Evolutionary conservation across 495 filamentous ascomycete genomes (phyloP).

Genomic region (Staphylotrichum tortipilum): DNA sequence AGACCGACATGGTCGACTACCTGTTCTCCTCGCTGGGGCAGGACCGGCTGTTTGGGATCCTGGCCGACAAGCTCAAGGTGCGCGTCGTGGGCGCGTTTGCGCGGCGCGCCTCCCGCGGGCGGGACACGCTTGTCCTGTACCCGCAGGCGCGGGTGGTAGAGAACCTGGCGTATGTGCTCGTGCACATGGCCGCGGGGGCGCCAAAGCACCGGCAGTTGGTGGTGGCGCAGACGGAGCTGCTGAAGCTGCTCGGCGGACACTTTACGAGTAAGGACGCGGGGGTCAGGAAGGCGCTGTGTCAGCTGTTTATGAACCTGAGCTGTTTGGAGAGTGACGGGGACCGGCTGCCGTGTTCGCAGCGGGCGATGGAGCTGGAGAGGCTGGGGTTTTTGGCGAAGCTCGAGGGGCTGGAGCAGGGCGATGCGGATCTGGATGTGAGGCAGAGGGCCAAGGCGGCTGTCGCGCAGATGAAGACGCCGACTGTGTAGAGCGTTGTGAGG

Average conservation of each 20-base stretch:
- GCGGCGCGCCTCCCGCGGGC: constrained; percentile 19
- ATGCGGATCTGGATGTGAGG: constrained; percentile 72
- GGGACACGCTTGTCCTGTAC: constrained; percentile 37
- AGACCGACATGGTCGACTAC: constrained; percentile 71
- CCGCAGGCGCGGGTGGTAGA: constrained; percentile 65
- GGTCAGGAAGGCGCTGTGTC: constrained; percentile 66
- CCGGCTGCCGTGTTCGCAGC: constrained; percentile 46
- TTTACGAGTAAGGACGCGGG: constrained; percentile 61
- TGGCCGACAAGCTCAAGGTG: constrained; percentile 61
- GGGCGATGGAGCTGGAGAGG: constrained; percentile 58
- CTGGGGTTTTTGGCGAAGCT: constrained; percentile 64
- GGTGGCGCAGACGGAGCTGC: constrained; percentile 46
- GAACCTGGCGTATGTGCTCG: constrained; percentile 65
- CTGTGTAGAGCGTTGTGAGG: background rate
- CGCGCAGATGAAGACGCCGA: constrained; percentile 49
- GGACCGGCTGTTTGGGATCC: constrained; percentile 63
- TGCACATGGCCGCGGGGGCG: constrained; percentile 74
- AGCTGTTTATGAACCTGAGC: constrained; percentile 74
- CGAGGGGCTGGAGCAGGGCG: constrained; percentile 50
- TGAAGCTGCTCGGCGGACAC: constrained; percentile 60
- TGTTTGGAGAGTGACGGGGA: constrained; percentile 69
- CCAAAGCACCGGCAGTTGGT: constrained; percentile 64
- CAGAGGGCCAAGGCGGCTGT: constrained; percentile 75
- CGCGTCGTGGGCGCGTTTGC: constrained; percentile 41
- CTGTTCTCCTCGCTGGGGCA: constrained; percentile 70